A percentile compares a stretch with the other conserved stretches of the same genome.
These are phyloP conservation scores for Ophiostoma sp. DNA, from an alignment of 2,329 filamentous ascomycete species.

Conservation along the genomic window DNA sequence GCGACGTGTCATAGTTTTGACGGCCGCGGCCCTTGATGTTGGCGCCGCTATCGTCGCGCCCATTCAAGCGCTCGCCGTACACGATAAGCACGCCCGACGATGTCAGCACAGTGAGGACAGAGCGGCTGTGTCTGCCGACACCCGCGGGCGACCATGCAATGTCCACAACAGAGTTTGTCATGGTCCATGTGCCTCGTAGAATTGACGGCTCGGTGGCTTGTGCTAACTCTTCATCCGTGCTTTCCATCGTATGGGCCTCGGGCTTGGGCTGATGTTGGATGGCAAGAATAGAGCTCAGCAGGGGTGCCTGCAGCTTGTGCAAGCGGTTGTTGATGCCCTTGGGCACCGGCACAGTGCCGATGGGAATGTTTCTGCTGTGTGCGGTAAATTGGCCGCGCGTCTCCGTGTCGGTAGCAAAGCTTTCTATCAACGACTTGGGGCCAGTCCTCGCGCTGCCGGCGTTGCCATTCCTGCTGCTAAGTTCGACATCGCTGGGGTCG, in stretches of 20 bases:
- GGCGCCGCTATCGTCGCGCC: conserved; percentile 15
- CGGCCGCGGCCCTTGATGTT: conserved; percentile 16
- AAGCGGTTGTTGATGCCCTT: conserved; percentile 44
- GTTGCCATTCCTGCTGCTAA: conserved; percentile 27
- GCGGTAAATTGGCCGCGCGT: conserved; percentile 34
- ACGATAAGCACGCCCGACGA: conserved; percentile 47
- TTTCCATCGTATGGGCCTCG: background rate
- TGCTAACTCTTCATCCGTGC: background rate
- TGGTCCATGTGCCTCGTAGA: conserved; percentile 25
- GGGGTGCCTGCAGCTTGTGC: conserved; percentile 29
- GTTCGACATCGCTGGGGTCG: conserved; percentile 28
- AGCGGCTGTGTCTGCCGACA: conserved; percentile 50
- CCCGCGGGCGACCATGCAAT: conserved; percentile 56
- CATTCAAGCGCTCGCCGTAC: conserved; percentile 43
- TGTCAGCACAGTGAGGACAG: conserved; percentile 48
- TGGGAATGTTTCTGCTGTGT: conserved; percentile 35
- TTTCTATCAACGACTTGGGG: background rate
- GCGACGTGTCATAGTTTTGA: conserved; percentile 34
- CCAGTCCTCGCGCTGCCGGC: conserved; percentile 13
- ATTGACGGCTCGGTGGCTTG: background rate
- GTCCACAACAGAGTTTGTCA: conserved; percentile 51
- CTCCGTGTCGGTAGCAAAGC: conserved; percentile 19
- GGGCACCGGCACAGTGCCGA: conserved; percentile 37
- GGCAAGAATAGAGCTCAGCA: conserved; percentile 11
- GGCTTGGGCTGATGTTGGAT: conserved; percentile 31